These are phyloP conservation scores for Boletus sp. DNA, from an alignment of 768 basidiomycete genomes.

Conservation along the genomic window DNA sequence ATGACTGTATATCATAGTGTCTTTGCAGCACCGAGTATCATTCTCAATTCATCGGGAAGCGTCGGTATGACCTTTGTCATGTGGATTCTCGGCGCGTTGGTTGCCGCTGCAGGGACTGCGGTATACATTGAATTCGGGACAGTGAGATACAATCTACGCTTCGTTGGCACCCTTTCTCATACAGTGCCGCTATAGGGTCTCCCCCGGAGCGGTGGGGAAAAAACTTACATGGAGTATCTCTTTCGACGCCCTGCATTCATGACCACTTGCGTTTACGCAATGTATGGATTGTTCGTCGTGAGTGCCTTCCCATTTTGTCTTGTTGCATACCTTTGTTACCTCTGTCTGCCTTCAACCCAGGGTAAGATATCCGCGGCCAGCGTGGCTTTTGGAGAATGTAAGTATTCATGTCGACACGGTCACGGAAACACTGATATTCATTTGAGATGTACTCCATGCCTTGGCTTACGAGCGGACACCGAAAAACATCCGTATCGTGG, in stretches of 20 bases:
- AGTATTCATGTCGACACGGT: constrained; percentile 1
- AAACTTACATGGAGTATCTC: constrained; percentile 73
- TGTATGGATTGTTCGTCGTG: constrained; percentile 57
- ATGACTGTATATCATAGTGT: constrained; percentile 42
- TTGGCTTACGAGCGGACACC: constrained; percentile 44
- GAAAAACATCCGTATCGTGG: constrained; percentile 47
- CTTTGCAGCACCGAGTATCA: constrained; percentile 67
- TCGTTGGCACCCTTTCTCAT: not conserved
- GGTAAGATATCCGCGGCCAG: constrained; percentile 57
- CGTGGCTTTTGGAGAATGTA: constrained; percentile 74
- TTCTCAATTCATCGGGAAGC: constrained; percentile 64
- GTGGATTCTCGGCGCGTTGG: constrained; percentile 66
- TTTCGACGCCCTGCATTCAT: constrained; percentile 61
- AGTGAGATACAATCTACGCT: constrained; percentile 33
- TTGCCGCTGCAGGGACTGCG: constrained; percentile 63
- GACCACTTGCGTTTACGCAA: constrained; percentile 54
- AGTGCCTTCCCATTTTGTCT: constrained; percentile 16
- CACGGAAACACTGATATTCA: not conserved
- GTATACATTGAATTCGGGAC: constrained; percentile 78
- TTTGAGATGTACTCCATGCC: constrained; percentile 58
- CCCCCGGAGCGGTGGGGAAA: constrained; percentile 71
- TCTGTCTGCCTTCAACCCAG: constrained; percentile 29
- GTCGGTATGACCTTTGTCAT: constrained; percentile 64
- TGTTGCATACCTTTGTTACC: not conserved
- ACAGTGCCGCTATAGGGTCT: constrained; percentile 45